Evolutionary conservation across 192 early-diverging fungal species (phyloP), one percentile per base, ranked within the genome.

Genomic region (Dimargaris cristalligena): DNA sequence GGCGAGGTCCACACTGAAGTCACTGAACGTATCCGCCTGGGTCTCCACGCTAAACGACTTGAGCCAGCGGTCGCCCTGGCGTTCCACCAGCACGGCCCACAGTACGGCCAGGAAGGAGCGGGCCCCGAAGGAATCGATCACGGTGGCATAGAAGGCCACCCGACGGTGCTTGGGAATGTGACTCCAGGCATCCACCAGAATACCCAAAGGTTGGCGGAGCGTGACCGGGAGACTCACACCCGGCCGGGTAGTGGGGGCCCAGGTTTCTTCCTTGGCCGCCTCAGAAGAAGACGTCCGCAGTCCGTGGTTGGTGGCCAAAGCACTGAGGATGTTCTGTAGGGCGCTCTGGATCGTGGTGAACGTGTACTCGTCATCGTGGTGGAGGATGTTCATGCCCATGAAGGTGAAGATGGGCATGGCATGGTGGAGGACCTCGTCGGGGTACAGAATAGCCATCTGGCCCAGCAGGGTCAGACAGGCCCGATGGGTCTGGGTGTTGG

Each of bases 371-470:
- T 98, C 93, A 69, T 98, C 93, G 67, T 91, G 91, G n/a, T 86
- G 81, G 60, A 98, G 62, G 1, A 91, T 85, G 59, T 89, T 95
- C 45, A 87, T 89, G 20, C 93, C 93, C 93, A 98, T 93, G 65
- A 96, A 96, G 14, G 91, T 98, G 64, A 98, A 98, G 28, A 96
- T 82, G 23, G 92, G 90, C 85, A 98, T 95, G 52, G 92, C 86
- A 69, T 91, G 88, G 60, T 88, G 77, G 25, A 98, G 73, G 4
- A 98, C 93, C 52, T 74, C 74, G 34, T 92, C 81, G 3, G 95
- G 87, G 63, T 80, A 85, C 49, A 86, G 64, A 6, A 74, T 73
- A 0, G 91, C 92, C 34, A 96, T 83, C 11, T 87, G 78, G 0
- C 91, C 84, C 80, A 98, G 80, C 54, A 98, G 70, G 28, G 90